Conservation (phyloP, 2,329 filamentous ascomycete species). For the Periconia macrospinosa region DNA sequence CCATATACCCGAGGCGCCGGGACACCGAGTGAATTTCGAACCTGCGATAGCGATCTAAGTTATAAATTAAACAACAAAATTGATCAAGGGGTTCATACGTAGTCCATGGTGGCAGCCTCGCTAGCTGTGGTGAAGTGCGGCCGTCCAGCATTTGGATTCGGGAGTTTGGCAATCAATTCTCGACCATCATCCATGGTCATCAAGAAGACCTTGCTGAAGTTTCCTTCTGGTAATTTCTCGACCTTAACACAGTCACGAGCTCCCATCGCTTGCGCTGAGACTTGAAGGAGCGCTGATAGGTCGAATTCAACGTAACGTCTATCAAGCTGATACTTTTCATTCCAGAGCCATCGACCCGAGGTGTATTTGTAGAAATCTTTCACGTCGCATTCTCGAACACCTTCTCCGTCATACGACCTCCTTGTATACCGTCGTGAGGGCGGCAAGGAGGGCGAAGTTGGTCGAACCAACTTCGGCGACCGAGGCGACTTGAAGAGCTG, state of each 20-base stretch:
- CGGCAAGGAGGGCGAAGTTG: slow-evolving; percentile 9
- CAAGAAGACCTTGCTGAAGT: slow-evolving; percentile 44
- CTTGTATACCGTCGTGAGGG: slow-evolving; percentile 10
- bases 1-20: slow-evolving; percentile 33
- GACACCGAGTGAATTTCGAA: slow-evolving; percentile 28
- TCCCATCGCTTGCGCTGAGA: slow-evolving; percentile 16
- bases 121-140: slow-evolving; percentile 34
- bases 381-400: slow-evolving; percentile 59
- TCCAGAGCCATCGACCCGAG: slow-evolving; percentile 19
- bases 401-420: slow-evolving; percentile 11
- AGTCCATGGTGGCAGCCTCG: slow-evolving; percentile 40
- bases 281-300: slow-evolving; percentile 14
- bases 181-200: slow-evolving; percentile 30
- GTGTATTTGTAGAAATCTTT: slow-evolving; percentile 19
- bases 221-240: slow-evolving; percentile 42
- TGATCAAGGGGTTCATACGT: slow-evolving; percentile 25
- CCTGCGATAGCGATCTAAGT: slow-evolving; percentile 23
- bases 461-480: slow-evolving; percentile 9
- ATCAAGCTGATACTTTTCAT: slow-evolving; percentile 18
- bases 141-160: slow-evolving; percentile 36
- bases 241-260: slow-evolving; percentile 16
- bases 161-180: slow-evolving; percentile 35
- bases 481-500: slow-evolving; percentile 13
- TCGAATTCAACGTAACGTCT: slow-evolving; percentile 21
- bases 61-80: slow-evolving; percentile 19